phyloP scores from a whole-genome alignment of 495 filamentous ascomycete genomes.

The Pyrenula aspistea region DNA sequence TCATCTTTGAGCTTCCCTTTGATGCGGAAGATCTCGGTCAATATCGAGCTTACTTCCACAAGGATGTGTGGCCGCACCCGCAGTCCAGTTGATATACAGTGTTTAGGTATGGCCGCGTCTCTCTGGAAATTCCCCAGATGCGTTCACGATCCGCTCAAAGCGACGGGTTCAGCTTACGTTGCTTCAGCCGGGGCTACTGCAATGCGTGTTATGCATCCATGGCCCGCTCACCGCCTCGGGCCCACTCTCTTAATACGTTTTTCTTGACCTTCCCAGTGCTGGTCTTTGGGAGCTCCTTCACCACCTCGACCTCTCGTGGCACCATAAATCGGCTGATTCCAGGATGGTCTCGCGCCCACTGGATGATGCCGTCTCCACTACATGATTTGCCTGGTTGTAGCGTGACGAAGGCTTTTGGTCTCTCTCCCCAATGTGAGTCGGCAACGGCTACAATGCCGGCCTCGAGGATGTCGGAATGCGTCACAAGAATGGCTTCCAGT shows the following conservation, averaged over 20 bases:
- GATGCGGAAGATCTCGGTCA: background rate
- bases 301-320: conserved; percentile 81
- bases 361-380: conserved; percentile 60
- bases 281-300: conserved; percentile 85
- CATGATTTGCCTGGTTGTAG: conserved; percentile 50
- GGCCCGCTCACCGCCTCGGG: conserved; percentile 34
- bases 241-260: conserved; percentile 84
- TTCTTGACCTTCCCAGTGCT: conserved; percentile 94
- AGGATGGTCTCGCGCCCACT: conserved; percentile 71
- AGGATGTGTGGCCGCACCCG: background rate
- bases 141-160: background rate
- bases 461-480: conserved; percentile 81
- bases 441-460: conserved; percentile 81
- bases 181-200: too few relatives aligned
- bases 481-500: conserved; percentile 82
- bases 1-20: background rate
- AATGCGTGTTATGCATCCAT: too few relatives aligned
- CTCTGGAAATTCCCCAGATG: background rate
- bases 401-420: conserved; percentile 88
- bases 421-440: conserved; percentile 88
- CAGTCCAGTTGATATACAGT: background rate
- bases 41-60: background rate
- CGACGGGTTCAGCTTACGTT: background rate
- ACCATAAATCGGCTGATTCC: conserved; percentile 91
- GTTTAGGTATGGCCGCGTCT: background rate